Conservation (phyloP, 495 filamentous ascomycete species). For the Rusavskia elegans region DNA sequence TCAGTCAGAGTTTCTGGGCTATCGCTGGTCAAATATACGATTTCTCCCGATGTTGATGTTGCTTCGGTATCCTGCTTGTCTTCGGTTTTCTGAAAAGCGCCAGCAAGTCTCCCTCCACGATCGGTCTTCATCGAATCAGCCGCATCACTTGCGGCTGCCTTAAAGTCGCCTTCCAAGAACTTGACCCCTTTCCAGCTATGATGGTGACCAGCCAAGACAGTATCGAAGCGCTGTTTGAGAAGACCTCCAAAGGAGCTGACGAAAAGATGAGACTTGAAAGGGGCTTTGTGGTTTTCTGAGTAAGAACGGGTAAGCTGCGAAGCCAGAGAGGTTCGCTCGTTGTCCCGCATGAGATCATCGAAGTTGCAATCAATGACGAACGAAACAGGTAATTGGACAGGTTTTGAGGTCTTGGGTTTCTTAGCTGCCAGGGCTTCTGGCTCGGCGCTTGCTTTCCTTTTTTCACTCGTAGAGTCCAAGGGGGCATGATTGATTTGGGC, state of each 20-base stretch:
- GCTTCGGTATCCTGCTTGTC: slow-evolving; percentile 18
- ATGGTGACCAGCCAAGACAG: slow-evolving; percentile 47
- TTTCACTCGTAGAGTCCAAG: slow-evolving; percentile 5
- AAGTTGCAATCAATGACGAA: slow-evolving; percentile 86
- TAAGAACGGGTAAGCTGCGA: slow-evolving; percentile 77
- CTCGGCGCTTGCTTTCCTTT: slow-evolving; percentile 17
- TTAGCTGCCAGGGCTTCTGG: slow-evolving; percentile 19
- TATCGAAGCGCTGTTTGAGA: slow-evolving; percentile 68
- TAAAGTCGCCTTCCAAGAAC: slow-evolving; percentile 56
- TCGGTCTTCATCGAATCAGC: slow-evolving; percentile 40
- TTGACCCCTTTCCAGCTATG: slow-evolving; percentile 62
- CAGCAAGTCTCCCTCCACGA: slow-evolving; percentile 35
- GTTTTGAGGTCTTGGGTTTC: slow-evolving; percentile 7
- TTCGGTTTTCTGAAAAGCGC: slow-evolving; percentile 30
- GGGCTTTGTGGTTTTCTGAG: slow-evolving; percentile 60
- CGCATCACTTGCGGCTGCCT: slow-evolving; percentile 42
- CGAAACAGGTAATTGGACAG: slow-evolving; percentile 49
- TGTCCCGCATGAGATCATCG: slow-evolving; percentile 70
- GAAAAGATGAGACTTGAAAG: slow-evolving; percentile 49
- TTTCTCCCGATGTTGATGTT: slow-evolving; percentile 23
- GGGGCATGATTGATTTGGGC: slow-evolving; percentile 15
- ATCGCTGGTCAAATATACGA: slow-evolving; percentile 83
- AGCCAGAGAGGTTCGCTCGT: slow-evolving; percentile 66
- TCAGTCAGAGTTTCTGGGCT: slow-evolving; percentile 63
- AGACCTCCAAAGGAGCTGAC: slow-evolving; percentile 62